Percentiles rank a stretch among this genome's conserved stretches.
These are phyloP conservation scores for Crucibulum laeve DNA, from an alignment of 768 basidiomycete species.

Conservation along the genomic window DNA sequence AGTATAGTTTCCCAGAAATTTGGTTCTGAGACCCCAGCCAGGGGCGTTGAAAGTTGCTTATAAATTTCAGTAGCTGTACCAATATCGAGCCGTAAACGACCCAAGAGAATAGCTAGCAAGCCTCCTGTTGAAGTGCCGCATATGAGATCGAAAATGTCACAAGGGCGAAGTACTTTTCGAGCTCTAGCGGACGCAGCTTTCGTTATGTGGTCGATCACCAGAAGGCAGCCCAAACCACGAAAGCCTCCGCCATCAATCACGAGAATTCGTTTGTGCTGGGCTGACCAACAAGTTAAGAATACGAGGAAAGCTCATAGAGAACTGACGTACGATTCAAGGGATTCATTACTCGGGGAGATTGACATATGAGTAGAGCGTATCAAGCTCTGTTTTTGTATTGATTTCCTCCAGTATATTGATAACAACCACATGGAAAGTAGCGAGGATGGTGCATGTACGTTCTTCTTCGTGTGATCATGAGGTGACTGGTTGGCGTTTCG, in stretches of 20 bases:
- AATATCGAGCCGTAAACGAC: slow-evolving; percentile 21
- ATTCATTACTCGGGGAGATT: no score
- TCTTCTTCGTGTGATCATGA: no score
- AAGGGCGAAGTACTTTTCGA: slow-evolving; percentile 15
- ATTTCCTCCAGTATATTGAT: no score
- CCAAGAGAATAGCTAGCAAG: slow-evolving; percentile 20
- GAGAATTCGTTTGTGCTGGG: slow-evolving; percentile 13
- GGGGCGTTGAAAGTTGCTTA: slow-evolving; percentile 7
- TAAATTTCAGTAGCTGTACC: slow-evolving; percentile 18
- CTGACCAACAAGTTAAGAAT: not conserved
- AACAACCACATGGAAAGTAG: no score
- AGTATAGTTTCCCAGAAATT: slow-evolving; percentile 13
- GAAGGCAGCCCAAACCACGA: slow-evolving; percentile 18
- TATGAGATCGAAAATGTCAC: slow-evolving; percentile 24
- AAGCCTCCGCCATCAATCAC: slow-evolving; percentile 22
- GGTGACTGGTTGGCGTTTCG: no score
- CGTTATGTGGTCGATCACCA: slow-evolving; percentile 18
- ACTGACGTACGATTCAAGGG: no score
- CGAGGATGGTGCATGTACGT: no score
- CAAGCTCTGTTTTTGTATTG: no score
- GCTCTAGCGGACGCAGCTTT: slow-evolving; percentile 11
- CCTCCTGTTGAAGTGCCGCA: slow-evolving; percentile 23
- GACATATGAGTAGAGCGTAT: no score
- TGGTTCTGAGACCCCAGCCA: slow-evolving; percentile 12
- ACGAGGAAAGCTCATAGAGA: no score